These are phyloP conservation scores for Keqinozyma sinolaborantium DNA, from an alignment of 1,139 yeast genomes.

Conservation along the genomic window DNA sequence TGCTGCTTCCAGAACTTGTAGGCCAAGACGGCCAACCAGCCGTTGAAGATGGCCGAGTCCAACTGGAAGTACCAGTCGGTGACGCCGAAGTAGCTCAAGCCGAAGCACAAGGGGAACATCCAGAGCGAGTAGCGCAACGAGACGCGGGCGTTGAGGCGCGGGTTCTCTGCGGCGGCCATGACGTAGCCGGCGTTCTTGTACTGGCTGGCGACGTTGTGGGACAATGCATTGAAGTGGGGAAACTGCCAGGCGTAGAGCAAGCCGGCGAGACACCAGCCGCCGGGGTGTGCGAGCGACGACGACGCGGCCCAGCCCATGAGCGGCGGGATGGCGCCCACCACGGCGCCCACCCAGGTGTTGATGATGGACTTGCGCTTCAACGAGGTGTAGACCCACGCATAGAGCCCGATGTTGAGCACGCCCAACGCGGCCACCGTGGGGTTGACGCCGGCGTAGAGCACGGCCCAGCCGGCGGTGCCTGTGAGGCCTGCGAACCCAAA, in stretches of 20 bases:
- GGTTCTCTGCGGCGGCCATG: conserved; percentile 94
- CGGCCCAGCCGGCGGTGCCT: conserved; percentile 68
- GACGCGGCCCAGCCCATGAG: conserved; percentile 99
- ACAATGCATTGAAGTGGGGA: conserved; percentile 92
- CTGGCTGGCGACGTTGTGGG: conserved; percentile 84
- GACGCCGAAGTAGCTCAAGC: conserved; percentile 71
- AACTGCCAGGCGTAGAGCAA: conserved; percentile 96
- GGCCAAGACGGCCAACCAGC: conserved; percentile 82
- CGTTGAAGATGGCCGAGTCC: conserved; percentile 79
- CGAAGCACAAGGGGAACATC: conserved; percentile 92
- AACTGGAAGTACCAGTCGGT: conserved; percentile 79
- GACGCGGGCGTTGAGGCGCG: conserved; percentile 88
- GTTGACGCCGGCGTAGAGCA: conserved; percentile 78
- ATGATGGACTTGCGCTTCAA: conserved; percentile 78
- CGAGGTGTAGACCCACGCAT: conserved; percentile 89
- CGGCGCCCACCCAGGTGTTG: conserved; percentile 98
- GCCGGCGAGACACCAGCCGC: conserved; percentile 93
- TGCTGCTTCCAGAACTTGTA: conserved; percentile 83
- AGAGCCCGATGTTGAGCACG: conserved; percentile 69
- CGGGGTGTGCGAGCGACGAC: conserved; percentile 76
- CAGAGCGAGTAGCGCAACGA: conserved; percentile 82
- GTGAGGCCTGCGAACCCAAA: conserved; percentile 71
- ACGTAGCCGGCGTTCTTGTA: conserved; percentile 92
- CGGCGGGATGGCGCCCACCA: conserved; percentile 98
- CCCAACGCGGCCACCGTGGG: conserved; percentile 82